Evolutionary conservation across 306 rosid genomes (phyloP), one percentile per base, ranked within the genome.

Genomic region (Malus fusca): DNA sequence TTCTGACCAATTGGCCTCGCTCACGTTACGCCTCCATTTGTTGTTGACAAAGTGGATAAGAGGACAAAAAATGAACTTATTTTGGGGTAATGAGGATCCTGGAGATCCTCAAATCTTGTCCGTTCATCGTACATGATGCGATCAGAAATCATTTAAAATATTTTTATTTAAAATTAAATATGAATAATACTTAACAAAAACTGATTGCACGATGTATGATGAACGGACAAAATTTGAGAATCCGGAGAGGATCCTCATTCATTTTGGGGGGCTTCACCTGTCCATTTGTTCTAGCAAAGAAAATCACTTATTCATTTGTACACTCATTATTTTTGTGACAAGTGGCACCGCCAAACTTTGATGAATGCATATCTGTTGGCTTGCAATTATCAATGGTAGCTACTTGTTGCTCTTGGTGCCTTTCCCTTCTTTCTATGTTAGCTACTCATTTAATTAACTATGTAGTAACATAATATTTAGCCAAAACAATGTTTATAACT

Each of bases 151-250:
- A 30, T 30, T 30, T 30, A 30, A 30, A 30, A 30, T 30, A 30
- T 30, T 30, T 28, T 28, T 31, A 31, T 31, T 31, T 31, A 31
- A 31, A 31, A 31, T 31, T 4, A 31, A 31, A 31, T 31, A 31
- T 31, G 5, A 31, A 31, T 31, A 4, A 0, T 31, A 31, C 1
- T 31, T 31, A 31, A 31, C 6, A 6, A 31, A 31, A 31, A 31
- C 0, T 31, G 5, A 0, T 0, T 0, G 0, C 5, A 31, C 5
- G 1, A 31, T 31, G 1, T 31, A 31, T 6, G 5, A 31, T 31
- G 1, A 31, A 31, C 0, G 0, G 0, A 31, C 1, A 31, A 0
- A 0, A 31, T 31, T 31, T 31, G 31, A 31, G 6, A 6, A 31
- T 31, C 5, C 1, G 6, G 6, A 31, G 35, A 4, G 35, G 35